Percentiles rank a stretch among this genome's conserved stretches.
phyloP scores from a whole-genome alignment of 1,139 yeast genomes.

The Debaryomycetaceae sp. region DNA sequence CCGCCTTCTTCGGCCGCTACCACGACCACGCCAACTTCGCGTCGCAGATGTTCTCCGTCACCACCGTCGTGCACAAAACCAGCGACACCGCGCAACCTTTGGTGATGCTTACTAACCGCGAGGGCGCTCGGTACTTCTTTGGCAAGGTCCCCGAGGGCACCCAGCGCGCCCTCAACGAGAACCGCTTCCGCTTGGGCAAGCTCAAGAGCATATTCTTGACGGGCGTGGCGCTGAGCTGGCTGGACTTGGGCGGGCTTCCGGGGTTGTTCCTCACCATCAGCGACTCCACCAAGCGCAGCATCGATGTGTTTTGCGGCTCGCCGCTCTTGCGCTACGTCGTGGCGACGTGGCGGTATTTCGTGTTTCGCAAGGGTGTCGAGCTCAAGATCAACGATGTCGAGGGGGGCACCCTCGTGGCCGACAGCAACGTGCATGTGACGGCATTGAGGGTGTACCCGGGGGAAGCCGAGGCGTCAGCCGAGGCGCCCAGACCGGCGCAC shows the following conservation, averaged over 20 bases:
- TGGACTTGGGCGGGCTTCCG: constrained; percentile 80
- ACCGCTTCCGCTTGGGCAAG: constrained; percentile 49
- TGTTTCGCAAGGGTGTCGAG: constrained; percentile 74
- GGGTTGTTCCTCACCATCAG: constrained; percentile 83
- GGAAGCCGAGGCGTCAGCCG: not conserved
- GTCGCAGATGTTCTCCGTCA: constrained; percentile 30
- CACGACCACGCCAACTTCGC: constrained; percentile 10
- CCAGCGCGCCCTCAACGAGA: constrained; percentile 64
- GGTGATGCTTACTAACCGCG: constrained; percentile 43
- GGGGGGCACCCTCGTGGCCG: constrained; percentile 35
- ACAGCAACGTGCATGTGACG: constrained; percentile 48
- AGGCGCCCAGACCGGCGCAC: constrained; percentile 1
- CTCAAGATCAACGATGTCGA: constrained; percentile 39
- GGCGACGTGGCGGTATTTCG: constrained; percentile 83
- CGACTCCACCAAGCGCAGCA: constrained; percentile 63
- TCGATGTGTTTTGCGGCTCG: constrained; percentile 34
- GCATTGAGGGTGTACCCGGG: constrained; percentile 25
- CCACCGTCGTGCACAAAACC: constrained; percentile 54
- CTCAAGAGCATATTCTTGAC: constrained; percentile 67
- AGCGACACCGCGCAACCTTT: constrained; percentile 60
- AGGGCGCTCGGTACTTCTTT: constrained; percentile 62
- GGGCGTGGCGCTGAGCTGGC: constrained; percentile 67
- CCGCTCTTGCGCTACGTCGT: constrained; percentile 49
- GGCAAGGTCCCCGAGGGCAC: constrained; percentile 86
- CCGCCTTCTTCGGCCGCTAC: constrained; percentile 1